Base-by-base conservation (phyloP, 805 yeast species). In the Hemisphaericaspora nanyangensis region DNA sequence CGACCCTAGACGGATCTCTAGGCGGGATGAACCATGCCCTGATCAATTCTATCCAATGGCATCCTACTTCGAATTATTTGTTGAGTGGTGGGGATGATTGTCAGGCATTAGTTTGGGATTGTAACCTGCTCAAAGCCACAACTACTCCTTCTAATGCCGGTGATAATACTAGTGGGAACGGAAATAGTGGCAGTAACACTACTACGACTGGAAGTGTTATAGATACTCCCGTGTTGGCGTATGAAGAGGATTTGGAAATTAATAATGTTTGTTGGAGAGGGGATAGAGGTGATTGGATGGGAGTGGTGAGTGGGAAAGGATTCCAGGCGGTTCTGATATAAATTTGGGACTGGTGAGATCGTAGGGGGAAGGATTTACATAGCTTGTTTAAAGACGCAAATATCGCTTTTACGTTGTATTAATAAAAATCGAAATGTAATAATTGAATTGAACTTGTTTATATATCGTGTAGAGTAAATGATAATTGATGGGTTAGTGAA, bases 31-130 rank as follows among this genome's bases (percentile, higher is more conserved):
- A 83, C 56, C 52, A 63, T 19, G 78, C 80, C 0, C 70, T 84
- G 1, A 76, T 91, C 17, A 91, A 91, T 55, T 71, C 80, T 46
- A 74, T 90, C 13, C 62, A 72, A 37, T 91, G 97, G 97, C 91
- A 90, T 50, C 97, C 98, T 0, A 58, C 74, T 1, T 72, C 79
- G 24, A 80, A 83, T 44, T 58, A 74, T 20, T 58, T 91, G 15
- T 49, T 80, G 12, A 73, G 81, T 1, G 81, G 95, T 49, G 72
- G 83, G 50, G 82, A 82, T 63, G 85, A 80, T 58, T 77, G 93
- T 56, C 89, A 83, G 56, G 82, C 82, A 1, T 59, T 84, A 20
- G 67, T 79, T 13, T 82, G 89, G 82, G 89, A 85, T 54, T 60
- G 82, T 38, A 66, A 60, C 42, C 53, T 54, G 35, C 35, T 66